Conservation (phyloP, 1,139 yeast genomes). For the Suhomyces maxii region DNA sequence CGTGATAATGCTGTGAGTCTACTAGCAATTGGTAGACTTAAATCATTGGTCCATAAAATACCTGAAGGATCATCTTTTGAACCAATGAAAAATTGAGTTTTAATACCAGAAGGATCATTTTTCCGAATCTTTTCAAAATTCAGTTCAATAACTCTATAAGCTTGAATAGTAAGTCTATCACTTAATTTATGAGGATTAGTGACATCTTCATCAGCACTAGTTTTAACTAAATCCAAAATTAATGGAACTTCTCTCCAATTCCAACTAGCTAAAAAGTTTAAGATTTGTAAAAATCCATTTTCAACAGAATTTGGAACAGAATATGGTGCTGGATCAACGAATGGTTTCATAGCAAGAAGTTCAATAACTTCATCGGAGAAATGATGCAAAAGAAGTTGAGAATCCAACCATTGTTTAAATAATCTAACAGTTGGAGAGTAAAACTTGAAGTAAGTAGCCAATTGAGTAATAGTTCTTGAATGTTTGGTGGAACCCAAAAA, state of each 20-base stretch:
- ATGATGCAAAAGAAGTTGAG: conserved; percentile 64
- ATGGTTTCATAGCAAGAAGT: conserved; percentile 76
- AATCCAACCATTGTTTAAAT: conserved; percentile 85
- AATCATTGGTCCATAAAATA: conserved; percentile 71
- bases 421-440: conserved; percentile 80
- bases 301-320: conserved; percentile 75
- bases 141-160: conserved; percentile 61
- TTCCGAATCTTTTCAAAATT: conserved; percentile 68
- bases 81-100: conserved; percentile 78
- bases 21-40: conserved; percentile 77
- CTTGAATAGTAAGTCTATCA: conserved; percentile 62
- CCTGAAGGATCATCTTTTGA: conserved; percentile 84
- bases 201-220: conserved; percentile 26
- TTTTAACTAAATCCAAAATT: conserved; percentile 68
- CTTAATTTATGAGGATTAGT: conserved; percentile 42
- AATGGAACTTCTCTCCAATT: conserved; percentile 91
- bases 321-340: conserved; percentile 85
- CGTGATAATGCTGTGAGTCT: conserved; percentile 86
- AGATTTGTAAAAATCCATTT: conserved; percentile 75
- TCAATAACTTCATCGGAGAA: conserved; percentile 79
- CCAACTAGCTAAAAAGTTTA: conserved; percentile 78
- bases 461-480: conserved; percentile 69
- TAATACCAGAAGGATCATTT: conserved; percentile 78
- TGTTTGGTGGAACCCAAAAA: conserved; percentile 77
- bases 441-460: conserved; percentile 72